These are phyloP conservation scores for Plasmopara muralis DNA, from an alignment of 352 stramenopile species.

Conservation along the genomic window DNA sequence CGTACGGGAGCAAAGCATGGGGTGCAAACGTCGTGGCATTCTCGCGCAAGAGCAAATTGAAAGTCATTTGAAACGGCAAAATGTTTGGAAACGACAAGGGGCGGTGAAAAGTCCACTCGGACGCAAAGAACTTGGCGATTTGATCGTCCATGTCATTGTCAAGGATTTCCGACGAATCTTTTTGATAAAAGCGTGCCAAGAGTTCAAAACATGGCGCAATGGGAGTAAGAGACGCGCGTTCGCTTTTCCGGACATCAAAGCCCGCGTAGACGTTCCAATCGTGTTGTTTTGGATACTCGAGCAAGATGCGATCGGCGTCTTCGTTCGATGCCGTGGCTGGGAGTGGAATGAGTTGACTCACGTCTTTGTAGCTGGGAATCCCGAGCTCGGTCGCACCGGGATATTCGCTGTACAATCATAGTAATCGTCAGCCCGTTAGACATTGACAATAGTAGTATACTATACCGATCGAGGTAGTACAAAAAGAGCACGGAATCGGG, in stretches of 20 bases:
- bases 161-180: constrained; percentile 11
- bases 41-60: constrained; percentile 41
- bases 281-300: constrained; percentile 30
- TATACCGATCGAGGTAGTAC: constrained; percentile 35
- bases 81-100: constrained; percentile 36
- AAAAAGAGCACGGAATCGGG: constrained; percentile 38
- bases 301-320: constrained; percentile 33
- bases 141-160: constrained; percentile 22
- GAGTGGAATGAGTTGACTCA: constrained; percentile 43
- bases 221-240: neutral
- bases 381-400: constrained; percentile 34
- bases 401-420: constrained; percentile 34
- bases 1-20: constrained; percentile 5
- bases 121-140: constrained; percentile 37
- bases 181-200: constrained; percentile 38
- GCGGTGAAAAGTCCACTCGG: constrained; percentile 24
- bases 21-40: constrained; percentile 10
- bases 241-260: constrained; percentile 38
- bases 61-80: constrained; percentile 48
- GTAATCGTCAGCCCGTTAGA: neutral
- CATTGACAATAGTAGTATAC: neutral
- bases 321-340: constrained; percentile 20
- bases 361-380: constrained; percentile 27
- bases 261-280: constrained; percentile 38
- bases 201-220: constrained; percentile 25